phyloP scores from a whole-genome alignment of 2,329 filamentous ascomycete genomes.

The Madurella fahalii region DNA sequence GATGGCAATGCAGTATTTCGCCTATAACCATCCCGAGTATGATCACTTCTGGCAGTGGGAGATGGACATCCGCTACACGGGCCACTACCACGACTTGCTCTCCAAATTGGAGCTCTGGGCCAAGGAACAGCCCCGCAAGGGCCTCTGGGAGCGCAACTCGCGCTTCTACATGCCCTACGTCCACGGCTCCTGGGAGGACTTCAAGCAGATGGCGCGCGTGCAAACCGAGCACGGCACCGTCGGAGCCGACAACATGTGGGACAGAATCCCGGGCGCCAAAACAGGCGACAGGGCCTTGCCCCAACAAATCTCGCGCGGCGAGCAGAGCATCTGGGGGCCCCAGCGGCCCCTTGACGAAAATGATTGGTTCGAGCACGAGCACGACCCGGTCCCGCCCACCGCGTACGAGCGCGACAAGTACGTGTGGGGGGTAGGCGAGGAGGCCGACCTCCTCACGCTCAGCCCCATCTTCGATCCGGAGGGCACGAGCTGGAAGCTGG shows the following conservation, averaged over 20 bases:
- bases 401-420: constrained; percentile 75
- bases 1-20: constrained; percentile 94
- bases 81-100: constrained; percentile 76
- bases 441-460: constrained; percentile 86
- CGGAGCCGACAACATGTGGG: constrained; percentile 65
- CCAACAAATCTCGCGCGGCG: constrained; percentile 32
- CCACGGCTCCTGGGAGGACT: constrained; percentile 76
- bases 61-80: constrained; percentile 87
- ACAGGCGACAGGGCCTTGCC: constrained; percentile 6
- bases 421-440: constrained; percentile 82
- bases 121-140: constrained; percentile 69
- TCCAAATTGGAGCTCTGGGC: constrained; percentile 67
- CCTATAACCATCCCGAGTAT: constrained; percentile 81
- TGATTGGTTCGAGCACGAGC: constrained; percentile 68
- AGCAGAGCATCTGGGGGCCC: constrained; percentile 79
- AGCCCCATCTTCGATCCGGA: constrained; percentile 90
- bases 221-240: constrained; percentile 68
- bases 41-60: constrained; percentile 95
- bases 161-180: constrained; percentile 74
- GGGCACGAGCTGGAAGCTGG: constrained; percentile 77
- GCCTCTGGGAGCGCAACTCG: constrained; percentile 74
- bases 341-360: constrained; percentile 61
- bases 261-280: constrained; percentile 41
- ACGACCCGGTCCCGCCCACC: constrained; percentile 70
- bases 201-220: constrained; percentile 70